Evolutionary conservation across 345 rosid genomes (phyloP), one percentile per base, ranked within the genome.

Genomic region (Barbarea vulgaris): DNA sequence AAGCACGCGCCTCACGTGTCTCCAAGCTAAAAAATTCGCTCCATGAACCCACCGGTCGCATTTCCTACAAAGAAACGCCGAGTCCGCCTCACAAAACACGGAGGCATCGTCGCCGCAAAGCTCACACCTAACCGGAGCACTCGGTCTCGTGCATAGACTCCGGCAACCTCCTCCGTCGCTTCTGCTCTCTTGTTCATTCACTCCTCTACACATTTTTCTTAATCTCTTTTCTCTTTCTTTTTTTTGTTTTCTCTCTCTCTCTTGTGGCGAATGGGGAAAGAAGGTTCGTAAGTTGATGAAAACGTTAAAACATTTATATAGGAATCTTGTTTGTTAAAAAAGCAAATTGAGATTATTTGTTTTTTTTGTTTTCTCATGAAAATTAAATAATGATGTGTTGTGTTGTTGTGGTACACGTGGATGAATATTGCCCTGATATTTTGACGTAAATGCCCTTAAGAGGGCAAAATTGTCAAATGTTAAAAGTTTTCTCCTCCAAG

Each of bases 71-170:
- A 90, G 85, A 64, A 67, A 89, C 1, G 98, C 96, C 55, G 88
- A 81, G 69, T 93, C 98, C 1, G 98, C 98, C 67, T 83, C 90
- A 74, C 98, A 93, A 61, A 87, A 93, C 53, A 90, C 69, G 24
- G 81, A 62, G 18, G 96, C 96, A 53, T 74, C 74, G 4, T 82
- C 54, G 2, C 82, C 83, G 21, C 98, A 93, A 0, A 93, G 88
- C 85, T 84, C 96, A 70, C 98, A 93, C 15, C 62, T 61, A 27
- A 84, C 79, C 22, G 69, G 63, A 9, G 31, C 71, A 60, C 33
- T 65, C 12, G 48, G 61, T 14, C 57, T 65, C 68, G 27, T 56
- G 60, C 81, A 77, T 1, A 71, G 68, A 71, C 50, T 72, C 67
- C 68, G 69, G 19, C 77, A 72, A 21, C 72, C 73, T 39, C 81